These are phyloP conservation scores for Venturia carpophila DNA, from an alignment of 2,329 filamentous ascomycete genomes.

Conservation along the genomic window DNA sequence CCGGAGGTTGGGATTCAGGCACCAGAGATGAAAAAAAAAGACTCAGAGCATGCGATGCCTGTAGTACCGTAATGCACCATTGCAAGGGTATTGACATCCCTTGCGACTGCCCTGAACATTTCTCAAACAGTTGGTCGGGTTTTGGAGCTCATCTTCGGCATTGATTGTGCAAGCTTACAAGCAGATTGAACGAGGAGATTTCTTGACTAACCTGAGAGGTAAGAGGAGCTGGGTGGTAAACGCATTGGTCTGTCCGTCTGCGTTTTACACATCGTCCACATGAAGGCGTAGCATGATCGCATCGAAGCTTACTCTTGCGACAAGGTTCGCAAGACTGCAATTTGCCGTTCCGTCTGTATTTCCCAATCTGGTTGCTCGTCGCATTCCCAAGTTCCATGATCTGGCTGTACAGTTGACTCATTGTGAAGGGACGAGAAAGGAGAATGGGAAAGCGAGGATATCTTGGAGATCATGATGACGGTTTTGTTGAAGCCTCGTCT, in stretches of 20 bases:
- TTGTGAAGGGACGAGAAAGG: neutral
- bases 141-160: neutral
- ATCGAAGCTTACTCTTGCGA: conserved; percentile 27
- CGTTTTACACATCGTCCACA: conserved; percentile 29
- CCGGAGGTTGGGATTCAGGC: neutral
- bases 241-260: conserved; percentile 26
- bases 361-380: neutral
- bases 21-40: too few relatives aligned
- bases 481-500: neutral
- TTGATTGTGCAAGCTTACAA: neutral
- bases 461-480: neutral
- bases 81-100: too few relatives aligned
- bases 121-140: neutral
- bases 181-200: too few relatives aligned
- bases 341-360: conserved; percentile 31
- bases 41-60: too few relatives aligned
- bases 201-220: neutral
- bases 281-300: conserved; percentile 31
- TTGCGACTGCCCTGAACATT: neutral
- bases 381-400: neutral
- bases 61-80: too few relatives aligned
- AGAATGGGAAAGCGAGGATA: neutral
- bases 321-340: conserved; percentile 33
- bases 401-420: neutral
- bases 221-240: conserved; percentile 32